A percentile compares a stretch with the other conserved stretches of the same genome.
Conservation (phyloP, 768 basidiomycete genomes). For the Leucocoprinus birnbaumii region DNA sequence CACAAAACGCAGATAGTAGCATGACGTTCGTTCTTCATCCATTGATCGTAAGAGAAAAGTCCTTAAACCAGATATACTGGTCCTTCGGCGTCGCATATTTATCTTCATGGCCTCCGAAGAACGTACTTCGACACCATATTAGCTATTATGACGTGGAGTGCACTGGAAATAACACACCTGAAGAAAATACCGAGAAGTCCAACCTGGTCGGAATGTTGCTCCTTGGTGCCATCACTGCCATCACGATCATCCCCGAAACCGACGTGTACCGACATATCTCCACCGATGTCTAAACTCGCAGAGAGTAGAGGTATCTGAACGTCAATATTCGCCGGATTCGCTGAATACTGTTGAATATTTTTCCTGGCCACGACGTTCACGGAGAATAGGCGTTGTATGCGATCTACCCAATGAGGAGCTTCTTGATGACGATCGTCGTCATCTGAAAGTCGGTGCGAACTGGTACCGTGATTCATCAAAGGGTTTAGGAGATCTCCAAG, state of each 20-base stretch:
- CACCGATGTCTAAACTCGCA: background rate
- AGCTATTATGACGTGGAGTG: background rate
- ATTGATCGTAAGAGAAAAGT: constrained; percentile 34
- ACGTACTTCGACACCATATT: constrained; percentile 19
- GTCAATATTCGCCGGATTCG: background rate
- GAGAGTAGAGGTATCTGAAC: background rate
- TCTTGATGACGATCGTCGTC: background rate
- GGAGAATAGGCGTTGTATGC: background rate
- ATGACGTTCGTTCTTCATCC: too few relatives aligned
- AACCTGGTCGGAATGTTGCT: constrained; percentile 16
- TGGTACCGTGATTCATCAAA: constrained; percentile 8
- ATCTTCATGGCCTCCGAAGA: constrained; percentile 70
- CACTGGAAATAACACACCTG: constrained; percentile 44
- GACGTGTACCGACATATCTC: background rate
- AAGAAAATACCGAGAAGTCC: constrained; percentile 67
- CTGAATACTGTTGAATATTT: background rate
- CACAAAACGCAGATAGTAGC: too few relatives aligned
- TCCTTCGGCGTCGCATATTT: constrained; percentile 69
- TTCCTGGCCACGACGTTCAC: background rate
- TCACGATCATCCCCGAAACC: background rate
- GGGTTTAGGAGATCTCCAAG: constrained; percentile 14
- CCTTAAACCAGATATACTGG: constrained; percentile 75
- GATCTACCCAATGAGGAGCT: background rate
- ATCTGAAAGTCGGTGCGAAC: background rate
- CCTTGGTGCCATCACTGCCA: background rate